Evolutionary conservation across 1,284 basidiomycete species (phyloP), one percentile per base, ranked within the genome.

Genomic region (Malassezia sympodialis): DNA sequence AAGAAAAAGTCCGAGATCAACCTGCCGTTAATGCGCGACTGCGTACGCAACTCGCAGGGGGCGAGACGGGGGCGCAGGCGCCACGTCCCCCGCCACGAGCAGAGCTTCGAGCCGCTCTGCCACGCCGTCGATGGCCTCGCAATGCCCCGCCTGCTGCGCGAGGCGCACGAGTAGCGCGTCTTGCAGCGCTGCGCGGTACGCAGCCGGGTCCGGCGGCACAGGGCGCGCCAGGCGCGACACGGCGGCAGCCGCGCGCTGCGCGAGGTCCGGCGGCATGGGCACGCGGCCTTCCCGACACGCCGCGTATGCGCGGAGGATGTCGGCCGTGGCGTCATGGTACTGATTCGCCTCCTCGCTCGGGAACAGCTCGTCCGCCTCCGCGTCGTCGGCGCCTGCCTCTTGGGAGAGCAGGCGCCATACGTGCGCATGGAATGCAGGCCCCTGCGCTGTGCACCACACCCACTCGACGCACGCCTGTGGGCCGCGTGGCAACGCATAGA

Each of bases 1-100:
- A 88, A 85, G 78, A 96, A 99, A 79, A 96, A 99, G 76, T 99
- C 93, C 45, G 85, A 89, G 44, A 96, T 83, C 87, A 99, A 90
- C 24, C 88, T 91, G 51, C 12, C 14, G 12, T 31, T 39, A 32
- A 37, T 26, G 15, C 2, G 8, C 35, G 23, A 11, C 24, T 26
- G 55, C 55, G 45, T 57, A 57, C 55, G 55, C 55, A 12, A 57
- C 51, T 17, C 50, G 53, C 23, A 49, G 26, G 17, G 44, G 17
- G 10, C 11, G 19, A 3, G 21, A 26, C 39, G 31, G n/a, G n/a
- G n/a, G 8, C n/a, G 43, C 8, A 19, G 24, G 24, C 35, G 14
- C 35, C 14, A 10, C 23, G 30, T 4, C 4, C 5, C 7, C 11
- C 32, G 32, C 3, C 21, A 28, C 21, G 30, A 31, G 11, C 30